Evolutionary conservation across 192 early-diverging fungal genomes (phyloP).

Genomic region (Umbelopsis sp.): DNA sequence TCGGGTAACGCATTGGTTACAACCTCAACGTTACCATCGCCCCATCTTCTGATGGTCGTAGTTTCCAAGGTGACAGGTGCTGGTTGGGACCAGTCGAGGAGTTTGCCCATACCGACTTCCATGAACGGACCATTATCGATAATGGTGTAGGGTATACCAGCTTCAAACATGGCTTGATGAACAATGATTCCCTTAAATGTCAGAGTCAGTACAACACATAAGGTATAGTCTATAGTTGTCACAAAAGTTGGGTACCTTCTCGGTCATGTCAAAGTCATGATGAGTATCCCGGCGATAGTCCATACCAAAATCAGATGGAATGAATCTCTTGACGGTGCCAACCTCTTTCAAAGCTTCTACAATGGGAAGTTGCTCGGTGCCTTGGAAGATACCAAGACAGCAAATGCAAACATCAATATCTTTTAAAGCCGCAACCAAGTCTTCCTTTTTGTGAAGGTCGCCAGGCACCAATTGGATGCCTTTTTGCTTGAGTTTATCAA

Average conservation of each 20-base stretch:
- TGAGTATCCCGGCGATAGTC: conserved; percentile 15
- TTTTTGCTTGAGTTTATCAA: not conserved
- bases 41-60: not conserved
- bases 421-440: conserved; percentile 6
- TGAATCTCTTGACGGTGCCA: conserved; percentile 22
- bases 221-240: not conserved
- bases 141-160: conserved; percentile 17
- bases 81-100: not conserved
- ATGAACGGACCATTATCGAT: conserved; percentile 20
- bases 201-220: not conserved
- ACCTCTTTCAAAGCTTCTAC: conserved; percentile 20
- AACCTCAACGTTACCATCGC: not conserved
- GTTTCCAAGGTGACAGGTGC: conserved; percentile 1
- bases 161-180: conserved; percentile 11
- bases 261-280: conserved; percentile 11
- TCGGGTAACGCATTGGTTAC: not conserved
- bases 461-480: conserved; percentile 1
- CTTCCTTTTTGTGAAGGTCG: conserved; percentile 3
- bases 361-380: not conserved
- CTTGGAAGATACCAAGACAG: conserved; percentile 12
- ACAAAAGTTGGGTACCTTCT: not conserved
- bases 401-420: conserved; percentile 12
- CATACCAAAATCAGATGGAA: conserved; percentile 22
- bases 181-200: not conserved
- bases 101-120: not conserved